A percentile compares a stretch with the other conserved stretches of the same genome.
Evolutionary conservation across 331 rosid species (phyloP).

Genomic region (Phaseolus coccineus): DNA sequence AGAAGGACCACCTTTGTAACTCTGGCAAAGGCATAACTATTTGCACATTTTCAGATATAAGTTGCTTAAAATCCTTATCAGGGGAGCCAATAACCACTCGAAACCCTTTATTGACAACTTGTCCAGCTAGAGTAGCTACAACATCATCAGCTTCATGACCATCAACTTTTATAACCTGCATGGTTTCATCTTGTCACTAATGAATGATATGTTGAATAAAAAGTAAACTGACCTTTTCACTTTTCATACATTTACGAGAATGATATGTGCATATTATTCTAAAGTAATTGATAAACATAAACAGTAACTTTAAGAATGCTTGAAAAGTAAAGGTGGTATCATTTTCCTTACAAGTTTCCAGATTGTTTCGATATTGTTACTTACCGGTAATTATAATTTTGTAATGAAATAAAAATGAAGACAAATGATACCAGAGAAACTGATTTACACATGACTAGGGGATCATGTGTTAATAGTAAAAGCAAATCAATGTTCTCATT

Average conservation of each 20-base stretch:
- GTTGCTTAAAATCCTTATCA: conserved; percentile 95
- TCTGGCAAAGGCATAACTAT: conserved; percentile 89
- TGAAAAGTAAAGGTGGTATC: neutral
- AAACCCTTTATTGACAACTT: conserved; percentile 68
- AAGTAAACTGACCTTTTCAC: neutral
- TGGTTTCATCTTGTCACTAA: conserved; percentile 38
- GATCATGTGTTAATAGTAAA: too few species aligned
- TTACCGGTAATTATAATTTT: too few species aligned
- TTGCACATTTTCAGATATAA: conserved; percentile 87
- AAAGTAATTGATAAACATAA: conserved; percentile 10
- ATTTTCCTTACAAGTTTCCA: too few species aligned
- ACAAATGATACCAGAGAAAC: too few species aligned
- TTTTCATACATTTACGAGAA: conserved; percentile 13
- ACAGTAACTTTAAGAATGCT: neutral
- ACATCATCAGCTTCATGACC: conserved; percentile 98
- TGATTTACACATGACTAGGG: too few species aligned
- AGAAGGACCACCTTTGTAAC: conserved; percentile 90
- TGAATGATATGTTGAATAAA: conserved; percentile 27
- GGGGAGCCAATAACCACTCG: conserved; percentile 87
- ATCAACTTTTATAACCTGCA: conserved; percentile 66
- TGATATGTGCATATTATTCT: conserved; percentile 12
- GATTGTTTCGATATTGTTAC: too few species aligned
- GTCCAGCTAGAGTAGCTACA: conserved; percentile 81
- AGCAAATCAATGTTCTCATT: too few species aligned
- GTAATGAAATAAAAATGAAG: too few species aligned